phyloP scores from a whole-genome alignment of 768 basidiomycete genomes.

The Tricholoma flavovirens region DNA sequence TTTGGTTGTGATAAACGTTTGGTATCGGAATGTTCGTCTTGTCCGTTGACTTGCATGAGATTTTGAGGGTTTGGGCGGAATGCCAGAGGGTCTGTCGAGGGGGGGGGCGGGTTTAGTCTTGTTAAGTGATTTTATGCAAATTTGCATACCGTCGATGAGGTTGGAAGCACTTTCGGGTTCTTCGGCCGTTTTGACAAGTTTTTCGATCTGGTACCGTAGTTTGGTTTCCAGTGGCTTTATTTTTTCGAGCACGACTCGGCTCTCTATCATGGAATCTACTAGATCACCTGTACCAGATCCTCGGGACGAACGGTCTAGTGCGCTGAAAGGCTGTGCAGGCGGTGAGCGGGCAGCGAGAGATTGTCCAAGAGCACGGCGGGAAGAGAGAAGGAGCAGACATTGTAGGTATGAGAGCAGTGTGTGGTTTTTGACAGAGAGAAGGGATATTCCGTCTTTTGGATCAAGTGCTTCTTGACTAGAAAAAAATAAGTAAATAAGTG shows the following conservation, averaged over 20 bases:
- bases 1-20: constrained; percentile 6
- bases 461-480: constrained; percentile 31
- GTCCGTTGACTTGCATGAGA: constrained; percentile 42
- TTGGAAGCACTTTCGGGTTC: constrained; percentile 42
- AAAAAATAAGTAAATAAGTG: constrained; percentile 6
- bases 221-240: constrained; percentile 76
- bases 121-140: not conserved
- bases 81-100: constrained; percentile 73
- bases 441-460: constrained; percentile 78
- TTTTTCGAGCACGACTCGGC: constrained; percentile 84
- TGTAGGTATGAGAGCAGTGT: constrained; percentile 82
- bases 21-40: constrained; percentile 14
- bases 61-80: constrained; percentile 89
- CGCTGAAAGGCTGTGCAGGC: constrained; percentile 47
- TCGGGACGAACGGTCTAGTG: constrained; percentile 42
- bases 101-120: not conserved
- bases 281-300: constrained; percentile 66
- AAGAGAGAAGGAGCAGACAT: constrained; percentile 66
- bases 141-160: constrained; percentile 54
- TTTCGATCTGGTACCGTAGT: constrained; percentile 95
- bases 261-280: constrained; percentile 74
- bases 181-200: constrained; percentile 74
- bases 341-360: constrained; percentile 45
- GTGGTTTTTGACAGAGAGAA: constrained; percentile 85
- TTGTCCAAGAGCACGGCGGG: constrained; percentile 67